Conservation (phyloP, 2,329 filamentous ascomycete genomes). For the Fusarium pseudograminearum region DNA sequence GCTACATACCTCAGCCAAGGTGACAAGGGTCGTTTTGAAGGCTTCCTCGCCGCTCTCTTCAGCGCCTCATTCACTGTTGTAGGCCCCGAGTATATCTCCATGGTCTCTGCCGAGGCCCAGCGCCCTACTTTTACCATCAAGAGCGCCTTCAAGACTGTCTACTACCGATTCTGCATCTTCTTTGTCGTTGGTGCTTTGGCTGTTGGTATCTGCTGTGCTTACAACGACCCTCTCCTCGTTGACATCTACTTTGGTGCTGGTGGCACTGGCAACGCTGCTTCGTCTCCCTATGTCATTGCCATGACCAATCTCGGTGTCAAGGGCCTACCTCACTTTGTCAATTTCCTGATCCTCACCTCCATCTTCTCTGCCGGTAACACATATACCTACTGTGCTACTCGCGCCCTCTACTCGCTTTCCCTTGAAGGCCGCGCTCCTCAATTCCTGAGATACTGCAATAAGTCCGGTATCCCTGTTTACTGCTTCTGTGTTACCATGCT, state of each 20-base stretch:
- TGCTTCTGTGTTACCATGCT: constrained; percentile 65
- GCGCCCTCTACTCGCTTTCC: constrained; percentile 63
- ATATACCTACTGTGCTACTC: constrained; percentile 61
- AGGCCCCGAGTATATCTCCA: constrained; percentile 72
- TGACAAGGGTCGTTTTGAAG: constrained; percentile 72
- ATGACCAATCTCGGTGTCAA: constrained; percentile 65
- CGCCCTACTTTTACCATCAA: constrained; percentile 71
- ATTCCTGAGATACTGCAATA: constrained; percentile 69
- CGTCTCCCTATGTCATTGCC: constrained; percentile 55
- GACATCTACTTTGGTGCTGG: constrained; percentile 61
- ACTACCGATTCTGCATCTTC: constrained; percentile 58
- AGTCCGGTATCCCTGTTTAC: constrained; percentile 70
- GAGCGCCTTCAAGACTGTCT: constrained; percentile 62
- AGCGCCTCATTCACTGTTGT: constrained; percentile 69
- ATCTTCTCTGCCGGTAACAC: constrained; percentile 49
- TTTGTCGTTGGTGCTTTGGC: constrained; percentile 60
- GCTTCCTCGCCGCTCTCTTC: constrained; percentile 73
- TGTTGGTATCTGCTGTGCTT: constrained; percentile 67
- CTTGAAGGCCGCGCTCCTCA: constrained; percentile 60
- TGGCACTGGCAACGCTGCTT: constrained; percentile 59
- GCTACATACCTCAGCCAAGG: constrained; percentile 69
- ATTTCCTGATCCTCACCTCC: constrained; percentile 60
- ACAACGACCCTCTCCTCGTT: constrained; percentile 68
- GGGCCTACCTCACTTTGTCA: constrained; percentile 67
- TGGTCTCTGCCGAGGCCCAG: constrained; percentile 73